Conservation (phyloP, 106 monocot species). For the Agapanthus africanus region DNA sequence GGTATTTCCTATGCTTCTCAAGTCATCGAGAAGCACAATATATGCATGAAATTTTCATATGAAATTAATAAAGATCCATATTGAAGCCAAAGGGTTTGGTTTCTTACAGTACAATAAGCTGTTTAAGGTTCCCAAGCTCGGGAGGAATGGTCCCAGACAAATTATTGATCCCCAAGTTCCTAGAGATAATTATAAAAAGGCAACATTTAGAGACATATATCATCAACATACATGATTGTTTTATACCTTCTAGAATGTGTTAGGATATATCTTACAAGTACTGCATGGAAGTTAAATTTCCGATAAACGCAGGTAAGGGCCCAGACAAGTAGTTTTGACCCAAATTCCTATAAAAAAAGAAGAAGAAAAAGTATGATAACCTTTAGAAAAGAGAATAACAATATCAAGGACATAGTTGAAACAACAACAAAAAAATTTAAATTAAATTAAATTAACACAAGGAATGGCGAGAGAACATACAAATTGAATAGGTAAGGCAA, state of each 20-base stretch:
- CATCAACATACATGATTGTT: background rate
- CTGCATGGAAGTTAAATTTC: constrained; percentile 20
- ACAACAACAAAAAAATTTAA: background rate
- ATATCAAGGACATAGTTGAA: background rate
- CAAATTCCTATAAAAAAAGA: constrained; percentile 22
- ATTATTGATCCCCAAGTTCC: constrained; percentile 21
- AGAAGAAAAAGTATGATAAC: background rate
- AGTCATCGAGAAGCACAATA: background rate
- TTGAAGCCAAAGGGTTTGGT: too few relatives aligned
- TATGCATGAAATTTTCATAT: background rate
- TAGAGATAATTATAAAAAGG: constrained; percentile 7
- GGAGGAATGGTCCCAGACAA: constrained; percentile 25
- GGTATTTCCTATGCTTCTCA: background rate
- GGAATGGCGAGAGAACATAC: constrained; percentile 20
- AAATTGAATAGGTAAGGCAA: constrained; percentile 36
- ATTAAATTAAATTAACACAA: background rate
- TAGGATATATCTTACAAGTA: constrained; percentile 17
- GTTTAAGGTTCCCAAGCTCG: constrained; percentile 22
- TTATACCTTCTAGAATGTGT: constrained; percentile 7
- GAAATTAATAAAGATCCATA: too few relatives aligned
- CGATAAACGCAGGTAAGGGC: constrained; percentile 23
- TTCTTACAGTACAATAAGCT: constrained; percentile 21
- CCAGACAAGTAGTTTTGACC: constrained; percentile 28
- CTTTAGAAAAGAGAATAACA: background rate
- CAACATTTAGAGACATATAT: background rate